These are phyloP conservation scores for Ustilago loliicola DNA, from an alignment of 1,284 basidiomycete species.

Conservation along the genomic window DNA sequence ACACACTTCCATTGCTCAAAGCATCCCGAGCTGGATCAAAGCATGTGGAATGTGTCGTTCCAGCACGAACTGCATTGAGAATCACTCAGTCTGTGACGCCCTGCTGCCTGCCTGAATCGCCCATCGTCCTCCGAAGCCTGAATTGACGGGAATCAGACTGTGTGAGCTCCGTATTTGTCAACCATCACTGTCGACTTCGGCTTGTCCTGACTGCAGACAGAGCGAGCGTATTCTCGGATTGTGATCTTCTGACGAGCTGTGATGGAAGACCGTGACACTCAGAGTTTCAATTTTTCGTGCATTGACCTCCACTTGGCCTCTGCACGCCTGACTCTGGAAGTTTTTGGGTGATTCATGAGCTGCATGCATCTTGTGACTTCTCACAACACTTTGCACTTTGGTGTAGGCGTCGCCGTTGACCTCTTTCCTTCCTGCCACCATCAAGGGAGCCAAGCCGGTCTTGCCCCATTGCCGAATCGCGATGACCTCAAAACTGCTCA, in stretches of 20 bases:
- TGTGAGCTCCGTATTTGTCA: neutral
- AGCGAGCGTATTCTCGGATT: neutral
- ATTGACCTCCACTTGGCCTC: neutral
- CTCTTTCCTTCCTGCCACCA: neutral
- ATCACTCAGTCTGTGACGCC: neutral
- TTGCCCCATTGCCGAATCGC: neutral
- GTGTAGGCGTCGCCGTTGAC: neutral
- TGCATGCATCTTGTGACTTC: neutral
- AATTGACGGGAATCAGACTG: neutral
- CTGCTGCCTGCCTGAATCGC: neutral
- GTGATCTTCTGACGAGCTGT: neutral
- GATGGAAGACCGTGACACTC: neutral
- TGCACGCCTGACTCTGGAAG: neutral
- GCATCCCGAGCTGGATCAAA: neutral
- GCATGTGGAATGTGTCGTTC: neutral
- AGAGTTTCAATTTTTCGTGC: neutral
- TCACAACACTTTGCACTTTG: neutral
- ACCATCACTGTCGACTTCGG: neutral
- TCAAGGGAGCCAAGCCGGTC: slow-evolving; percentile 10
- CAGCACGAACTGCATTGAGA: neutral
- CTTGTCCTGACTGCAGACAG: neutral
- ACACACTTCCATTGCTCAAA: neutral
- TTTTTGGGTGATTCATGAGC: neutral
- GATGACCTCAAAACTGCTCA: slow-evolving; percentile 32
- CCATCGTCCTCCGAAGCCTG: neutral